Percentiles rank a stretch among this genome's conserved stretches.
Evolutionary conservation across 805 yeast genomes (phyloP).

Genomic region (Metschnikowia matae): DNA sequence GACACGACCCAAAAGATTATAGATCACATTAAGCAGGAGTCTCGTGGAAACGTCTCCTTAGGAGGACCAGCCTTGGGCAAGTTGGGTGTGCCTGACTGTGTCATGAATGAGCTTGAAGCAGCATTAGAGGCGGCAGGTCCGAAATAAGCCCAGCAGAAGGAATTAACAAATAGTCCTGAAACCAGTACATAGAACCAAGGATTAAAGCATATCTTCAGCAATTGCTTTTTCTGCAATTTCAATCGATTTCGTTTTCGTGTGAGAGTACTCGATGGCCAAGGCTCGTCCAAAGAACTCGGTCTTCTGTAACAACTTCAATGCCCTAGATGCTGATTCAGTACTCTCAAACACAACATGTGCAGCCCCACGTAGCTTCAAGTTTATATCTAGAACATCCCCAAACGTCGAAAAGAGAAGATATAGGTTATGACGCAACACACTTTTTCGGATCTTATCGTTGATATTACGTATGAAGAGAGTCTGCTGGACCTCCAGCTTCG

Average conservation of each 20-base stretch:
- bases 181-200: not conserved
- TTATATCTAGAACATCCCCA: constrained; percentile 61
- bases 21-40: constrained; percentile 27
- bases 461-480: constrained; percentile 60
- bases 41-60: constrained; percentile 42
- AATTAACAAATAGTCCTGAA: not conserved
- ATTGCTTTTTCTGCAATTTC: constrained; percentile 12
- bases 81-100: constrained; percentile 87
- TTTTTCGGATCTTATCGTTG: constrained; percentile 49
- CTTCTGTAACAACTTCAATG: constrained; percentile 45
- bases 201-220: not conserved
- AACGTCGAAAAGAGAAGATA: constrained; percentile 57
- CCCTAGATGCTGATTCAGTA: constrained; percentile 47
- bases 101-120: constrained; percentile 55
- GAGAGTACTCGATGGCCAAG: constrained; percentile 37
- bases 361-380: constrained; percentile 55
- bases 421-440: constrained; percentile 47
- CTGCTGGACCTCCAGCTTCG: constrained; percentile 23
- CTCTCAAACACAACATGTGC: constrained; percentile 58
- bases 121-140: constrained; percentile 32
- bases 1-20: constrained; percentile 37
- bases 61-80: constrained; percentile 78
- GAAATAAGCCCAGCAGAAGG: not conserved
- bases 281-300: constrained; percentile 50
- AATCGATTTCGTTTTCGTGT: constrained; percentile 24